Evolutionary conservation across 306 rosid species (phyloP).

Genomic region (Calophaca sinica): DNA sequence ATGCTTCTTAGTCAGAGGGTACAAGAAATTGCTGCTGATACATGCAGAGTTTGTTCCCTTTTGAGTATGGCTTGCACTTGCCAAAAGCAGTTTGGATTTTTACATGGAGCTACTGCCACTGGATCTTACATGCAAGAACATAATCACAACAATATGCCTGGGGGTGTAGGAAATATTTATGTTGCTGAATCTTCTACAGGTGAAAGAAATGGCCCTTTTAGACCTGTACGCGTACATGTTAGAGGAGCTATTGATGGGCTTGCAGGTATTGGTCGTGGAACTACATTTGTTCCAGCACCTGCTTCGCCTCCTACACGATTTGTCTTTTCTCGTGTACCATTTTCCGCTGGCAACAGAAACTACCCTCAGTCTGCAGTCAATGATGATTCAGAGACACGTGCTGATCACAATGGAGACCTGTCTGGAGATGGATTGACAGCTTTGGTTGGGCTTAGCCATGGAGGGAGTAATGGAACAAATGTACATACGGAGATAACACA

Average conservation of each 20-base stretch:
- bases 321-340: slow-evolving; percentile 95
- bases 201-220: slow-evolving; percentile 74
- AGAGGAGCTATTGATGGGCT: slow-evolving; percentile 96
- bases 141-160: slow-evolving; percentile 72
- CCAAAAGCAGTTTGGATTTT: slow-evolving; percentile 76
- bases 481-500: slow-evolving; percentile 72
- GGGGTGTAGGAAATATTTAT: slow-evolving; percentile 71
- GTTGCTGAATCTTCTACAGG: slow-evolving; percentile 84
- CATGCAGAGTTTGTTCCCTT: slow-evolving; percentile 91
- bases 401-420: slow-evolving; percentile 78
- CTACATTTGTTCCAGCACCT: slow-evolving; percentile 84
- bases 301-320: slow-evolving; percentile 92
- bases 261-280: slow-evolving; percentile 97
- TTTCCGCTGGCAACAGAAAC: slow-evolving; percentile 87
- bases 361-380: slow-evolving; percentile 82
- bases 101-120: slow-evolving; percentile 65
- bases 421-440: slow-evolving; percentile 98
- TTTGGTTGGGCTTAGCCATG: slow-evolving; percentile 91
- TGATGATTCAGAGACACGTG: slow-evolving; percentile 89
- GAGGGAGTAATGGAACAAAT: slow-evolving; percentile 66
- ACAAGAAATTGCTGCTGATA: slow-evolving; percentile 92
- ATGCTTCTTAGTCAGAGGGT: slow-evolving; percentile 99
- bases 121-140: slow-evolving; percentile 85
- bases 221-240: slow-evolving; percentile 90
- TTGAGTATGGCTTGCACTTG: slow-evolving; percentile 81